Conservation (phyloP, 2,329 filamentous ascomycete genomes). For the Xylaria sp. region DNA sequence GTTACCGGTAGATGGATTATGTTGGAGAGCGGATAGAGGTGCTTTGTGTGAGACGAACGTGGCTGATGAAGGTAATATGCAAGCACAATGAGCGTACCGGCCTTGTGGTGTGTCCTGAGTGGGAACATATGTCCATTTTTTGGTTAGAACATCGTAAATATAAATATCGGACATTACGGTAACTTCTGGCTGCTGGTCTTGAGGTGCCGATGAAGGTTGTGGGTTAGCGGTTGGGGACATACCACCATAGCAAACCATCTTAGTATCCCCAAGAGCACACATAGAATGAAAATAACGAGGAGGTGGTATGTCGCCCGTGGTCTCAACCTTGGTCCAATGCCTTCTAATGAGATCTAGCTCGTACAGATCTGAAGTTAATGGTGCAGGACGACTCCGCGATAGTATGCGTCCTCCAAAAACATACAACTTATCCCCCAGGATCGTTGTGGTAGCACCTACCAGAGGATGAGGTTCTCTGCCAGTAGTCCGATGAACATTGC, state of each 20-base stretch:
- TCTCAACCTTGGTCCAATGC: conserved; percentile 91
- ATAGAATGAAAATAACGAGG: conserved; percentile 97
- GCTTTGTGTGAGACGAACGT: conserved; percentile 84
- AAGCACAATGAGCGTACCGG: conserved; percentile 94
- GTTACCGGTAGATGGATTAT: conserved; percentile 82
- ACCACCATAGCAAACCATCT: conserved; percentile 96
- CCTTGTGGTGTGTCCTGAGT: conserved; percentile 86
- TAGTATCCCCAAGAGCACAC: conserved; percentile 90
- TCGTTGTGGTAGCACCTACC: conserved; percentile 93
- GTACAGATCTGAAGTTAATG: conserved; percentile 88
- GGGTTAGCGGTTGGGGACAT: conserved; percentile 81
- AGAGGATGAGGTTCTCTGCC: conserved; percentile 89
- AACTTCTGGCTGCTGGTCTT: conserved; percentile 80
- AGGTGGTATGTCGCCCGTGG: conserved; percentile 82
- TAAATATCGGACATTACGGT: conserved; percentile 98
- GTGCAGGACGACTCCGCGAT: conserved; percentile 78
- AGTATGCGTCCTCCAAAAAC: conserved; percentile 92
- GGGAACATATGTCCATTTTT: conserved; percentile 83
- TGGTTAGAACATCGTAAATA: conserved; percentile 85
- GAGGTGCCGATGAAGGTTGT: conserved; percentile 50
- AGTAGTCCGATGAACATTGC: conserved; percentile 81
- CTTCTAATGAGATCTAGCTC: conserved; percentile 89
- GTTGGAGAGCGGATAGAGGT: conserved; percentile 83
- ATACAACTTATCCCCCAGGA: conserved; percentile 93
- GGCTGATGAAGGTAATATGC: conserved; percentile 86